Percentiles rank a stretch among this genome's conserved stretches.
Evolutionary conservation across 306 rosid genomes (phyloP).

Genomic region (Casuarina equisetifolia): DNA sequence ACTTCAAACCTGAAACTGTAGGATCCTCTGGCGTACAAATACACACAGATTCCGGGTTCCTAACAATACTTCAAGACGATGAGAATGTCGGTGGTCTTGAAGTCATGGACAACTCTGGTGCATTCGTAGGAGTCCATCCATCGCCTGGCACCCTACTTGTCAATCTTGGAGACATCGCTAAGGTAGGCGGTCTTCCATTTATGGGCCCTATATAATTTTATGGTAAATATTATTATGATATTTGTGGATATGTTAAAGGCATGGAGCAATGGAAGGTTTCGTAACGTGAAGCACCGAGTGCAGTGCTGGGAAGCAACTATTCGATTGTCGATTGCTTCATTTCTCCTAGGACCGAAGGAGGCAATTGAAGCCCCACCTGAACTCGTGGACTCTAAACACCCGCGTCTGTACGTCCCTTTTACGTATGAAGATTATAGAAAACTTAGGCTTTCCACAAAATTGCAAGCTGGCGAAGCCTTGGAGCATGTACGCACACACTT

Average conservation of each 20-base stretch:
- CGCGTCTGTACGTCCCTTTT: constrained; percentile 39
- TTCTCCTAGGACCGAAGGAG: constrained; percentile 49
- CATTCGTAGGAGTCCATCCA: constrained; percentile 44
- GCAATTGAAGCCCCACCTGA: constrained; percentile 48
- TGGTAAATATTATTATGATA: not conserved
- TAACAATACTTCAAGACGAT: constrained; percentile 68
- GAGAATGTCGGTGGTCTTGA: constrained; percentile 66
- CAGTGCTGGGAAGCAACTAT: constrained; percentile 47
- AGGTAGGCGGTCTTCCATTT: constrained; percentile 24
- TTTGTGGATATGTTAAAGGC: constrained; percentile 2
- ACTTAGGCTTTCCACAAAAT: constrained; percentile 29
- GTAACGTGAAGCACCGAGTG: constrained; percentile 53
- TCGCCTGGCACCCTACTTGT: constrained; percentile 42
- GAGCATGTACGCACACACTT: constrained; percentile 25
- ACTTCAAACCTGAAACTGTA: constrained; percentile 44
- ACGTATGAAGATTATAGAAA: constrained; percentile 42
- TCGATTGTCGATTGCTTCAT: constrained; percentile 48
- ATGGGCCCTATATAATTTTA: not conserved
- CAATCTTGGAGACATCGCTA: constrained; percentile 58
- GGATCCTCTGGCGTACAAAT: constrained; percentile 49
- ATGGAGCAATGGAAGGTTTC: constrained; percentile 71
- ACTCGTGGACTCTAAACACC: constrained; percentile 47
- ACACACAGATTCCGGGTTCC: constrained; percentile 57
- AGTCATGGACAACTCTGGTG: constrained; percentile 41
- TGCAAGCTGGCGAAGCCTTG: constrained; percentile 50